These are phyloP conservation scores for Thermoascus crustaceus DNA, from an alignment of 2,329 filamentous ascomycete genomes.

Conservation along the genomic window DNA sequence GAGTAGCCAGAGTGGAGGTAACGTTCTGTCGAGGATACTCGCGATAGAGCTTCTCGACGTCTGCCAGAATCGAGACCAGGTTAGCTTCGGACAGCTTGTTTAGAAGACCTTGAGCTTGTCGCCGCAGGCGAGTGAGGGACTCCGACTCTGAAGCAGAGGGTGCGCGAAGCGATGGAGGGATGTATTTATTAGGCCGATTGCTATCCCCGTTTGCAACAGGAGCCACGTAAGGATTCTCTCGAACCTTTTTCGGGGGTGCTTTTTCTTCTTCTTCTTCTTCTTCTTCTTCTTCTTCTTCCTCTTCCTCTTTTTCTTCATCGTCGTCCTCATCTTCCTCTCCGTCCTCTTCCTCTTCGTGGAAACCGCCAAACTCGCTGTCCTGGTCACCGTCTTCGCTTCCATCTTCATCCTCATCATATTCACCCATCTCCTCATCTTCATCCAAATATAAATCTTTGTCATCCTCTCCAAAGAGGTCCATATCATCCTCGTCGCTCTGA, in stretches of 20 bases:
- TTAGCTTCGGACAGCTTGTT: conserved; percentile 92
- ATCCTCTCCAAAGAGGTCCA: conserved; percentile 24
- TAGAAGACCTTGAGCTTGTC: conserved; percentile 78
- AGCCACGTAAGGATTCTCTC: conserved; percentile 85
- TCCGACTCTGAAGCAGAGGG: conserved; percentile 57
- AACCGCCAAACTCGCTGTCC: too few species aligned
- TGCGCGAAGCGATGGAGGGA: conserved; percentile 75
- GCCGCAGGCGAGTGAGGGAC: conserved; percentile 58
- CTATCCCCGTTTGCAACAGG: conserved; percentile 45
- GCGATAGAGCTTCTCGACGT: conserved; percentile 76
- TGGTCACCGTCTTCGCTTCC: conserved; percentile 18
- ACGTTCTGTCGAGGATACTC: conserved; percentile 81
- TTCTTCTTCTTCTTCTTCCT: conserved; percentile 30
- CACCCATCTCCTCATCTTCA: conserved; percentile 22
- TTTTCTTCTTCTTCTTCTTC: conserved; percentile 15
- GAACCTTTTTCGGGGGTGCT: conserved; percentile 40
- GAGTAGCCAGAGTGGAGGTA: conserved; percentile 67
- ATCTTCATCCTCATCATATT: conserved; percentile 24
- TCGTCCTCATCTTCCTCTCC: conserved; percentile 29
- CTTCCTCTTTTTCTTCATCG: conserved; percentile 28
- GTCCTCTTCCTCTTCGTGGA: conserved; percentile 19
- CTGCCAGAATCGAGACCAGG: conserved; percentile 70
- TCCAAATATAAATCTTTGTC: conserved; percentile 24
- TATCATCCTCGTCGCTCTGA: conserved; percentile 21
- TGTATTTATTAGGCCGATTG: conserved; percentile 63